Evolutionary conservation across 768 basidiomycete species (phyloP), one percentile per base, ranked within the genome.

Genomic region (Gautieria morchelliformis): DNA sequence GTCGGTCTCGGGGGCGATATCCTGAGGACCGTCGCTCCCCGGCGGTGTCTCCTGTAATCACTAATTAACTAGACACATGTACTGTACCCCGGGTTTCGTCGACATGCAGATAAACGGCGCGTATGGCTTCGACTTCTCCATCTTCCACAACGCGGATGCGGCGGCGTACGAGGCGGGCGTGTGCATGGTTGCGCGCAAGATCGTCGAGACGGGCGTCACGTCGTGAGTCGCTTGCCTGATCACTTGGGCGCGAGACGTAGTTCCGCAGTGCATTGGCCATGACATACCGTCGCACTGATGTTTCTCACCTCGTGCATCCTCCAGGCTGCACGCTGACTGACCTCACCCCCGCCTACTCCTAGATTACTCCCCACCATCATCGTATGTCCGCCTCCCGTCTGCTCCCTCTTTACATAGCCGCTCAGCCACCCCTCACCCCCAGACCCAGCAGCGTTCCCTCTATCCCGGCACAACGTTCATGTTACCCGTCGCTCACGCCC

Each of bases 41-140:
- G 14, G 22, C 3, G 22, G 14, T 14, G 47, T 37, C n/a, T n/a
- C 39, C 14, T 17, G n/a, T 52, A 6, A 33, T 22, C n/a, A n/a
- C n/a, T n/a, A n/a, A n/a, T n/a, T n/a, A n/a, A n/a, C n/a, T n/a
- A n/a, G n/a, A n/a, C n/a, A n/a, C n/a, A n/a, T n/a, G n/a, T n/a
- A n/a, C n/a, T n/a, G n/a, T n/a, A n/a, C 14, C 62, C 92, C 92
- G 2, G 92, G 92, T 14, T 80, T 86, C 64, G 77, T 94, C 51
- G 93, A 94, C 70, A 81, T 87, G 17, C 93, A 95, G 65, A 84
- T 95, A 60, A 94, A 95, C 62, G 93, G 93, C 37, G 92, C 84
- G 5, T 93, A 89, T 66, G 83, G 85, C 32, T 88, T 91, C 65
- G 89, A 92, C 68, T 92, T 93, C 64, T 91, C 89, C 12, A 80